Evolutionary conservation across 1,139 yeast genomes (phyloP).

Genomic region (Taphrina flavorubra): DNA sequence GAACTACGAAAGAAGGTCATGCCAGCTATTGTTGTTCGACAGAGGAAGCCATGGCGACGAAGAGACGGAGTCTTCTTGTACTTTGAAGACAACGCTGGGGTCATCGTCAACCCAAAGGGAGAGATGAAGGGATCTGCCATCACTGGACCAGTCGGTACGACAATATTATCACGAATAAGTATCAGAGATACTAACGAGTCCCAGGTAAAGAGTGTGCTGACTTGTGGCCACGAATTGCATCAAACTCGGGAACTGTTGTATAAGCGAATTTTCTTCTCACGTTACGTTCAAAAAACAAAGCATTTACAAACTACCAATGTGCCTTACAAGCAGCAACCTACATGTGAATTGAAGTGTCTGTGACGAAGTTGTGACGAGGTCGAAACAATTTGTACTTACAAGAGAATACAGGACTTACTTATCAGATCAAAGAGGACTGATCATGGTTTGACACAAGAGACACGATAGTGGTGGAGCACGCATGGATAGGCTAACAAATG

Average conservation of each 20-base stretch:
- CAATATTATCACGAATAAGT: not conserved
- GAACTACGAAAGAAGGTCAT: slow-evolving; percentile 99
- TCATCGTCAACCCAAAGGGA: slow-evolving; percentile 99
- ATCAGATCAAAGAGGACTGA: too few species aligned
- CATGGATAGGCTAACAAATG: too few species aligned
- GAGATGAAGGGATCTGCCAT: slow-evolving; percentile 99
- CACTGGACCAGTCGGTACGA: slow-evolving; percentile 99
- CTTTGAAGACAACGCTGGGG: slow-evolving; percentile 99
- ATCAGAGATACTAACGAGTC: not conserved
- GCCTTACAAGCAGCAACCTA: not conserved
- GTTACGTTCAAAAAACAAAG: slow-evolving; percentile 18
- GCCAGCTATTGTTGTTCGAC: slow-evolving; percentile 99
- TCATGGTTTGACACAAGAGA: too few species aligned
- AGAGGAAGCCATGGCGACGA: slow-evolving; percentile 99
- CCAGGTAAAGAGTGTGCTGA: slow-evolving; percentile 85
- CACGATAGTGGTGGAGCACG: too few species aligned
- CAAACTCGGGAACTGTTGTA: slow-evolving; percentile 99
- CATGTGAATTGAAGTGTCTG: not conserved
- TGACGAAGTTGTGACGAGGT: too few species aligned
- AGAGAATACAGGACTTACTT: too few species aligned
- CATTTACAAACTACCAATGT: slow-evolving; percentile 7
- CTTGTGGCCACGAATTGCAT: slow-evolving; percentile 99
- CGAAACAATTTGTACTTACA: too few species aligned
- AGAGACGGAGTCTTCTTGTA: slow-evolving; percentile 99
- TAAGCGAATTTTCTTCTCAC: slow-evolving; percentile 54